These are phyloP conservation scores for Ramaria sp. DNA, from an alignment of 768 basidiomycete genomes.

Conservation along the genomic window DNA sequence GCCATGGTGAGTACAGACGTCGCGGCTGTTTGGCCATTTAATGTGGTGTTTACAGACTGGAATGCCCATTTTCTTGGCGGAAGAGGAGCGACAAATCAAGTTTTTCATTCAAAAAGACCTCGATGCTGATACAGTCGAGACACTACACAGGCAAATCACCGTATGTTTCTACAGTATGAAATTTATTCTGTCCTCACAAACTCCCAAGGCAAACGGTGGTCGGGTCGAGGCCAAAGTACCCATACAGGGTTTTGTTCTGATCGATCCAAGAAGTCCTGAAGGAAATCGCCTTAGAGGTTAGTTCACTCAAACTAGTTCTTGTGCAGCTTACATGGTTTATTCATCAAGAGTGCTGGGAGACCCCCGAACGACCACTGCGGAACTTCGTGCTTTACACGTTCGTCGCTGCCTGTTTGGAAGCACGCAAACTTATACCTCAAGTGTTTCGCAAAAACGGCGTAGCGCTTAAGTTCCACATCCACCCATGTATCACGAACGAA, in stretches of 20 bases:
- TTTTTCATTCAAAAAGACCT: slow-evolving; percentile 76
- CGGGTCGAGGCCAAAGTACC: slow-evolving; percentile 72
- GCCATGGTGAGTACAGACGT: background rate
- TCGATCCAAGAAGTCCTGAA: slow-evolving; percentile 57
- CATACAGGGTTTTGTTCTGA: slow-evolving; percentile 61
- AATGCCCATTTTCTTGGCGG: background rate
- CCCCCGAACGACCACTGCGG: slow-evolving; percentile 57
- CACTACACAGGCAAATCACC: slow-evolving; percentile 49
- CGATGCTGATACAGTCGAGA: background rate
- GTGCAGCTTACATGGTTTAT: background rate
- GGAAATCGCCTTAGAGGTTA: slow-evolving; percentile 47
- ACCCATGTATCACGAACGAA: slow-evolving; percentile 68
- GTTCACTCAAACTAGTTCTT: background rate
- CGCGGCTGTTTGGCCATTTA: background rate
- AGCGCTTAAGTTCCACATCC: slow-evolving; percentile 70
- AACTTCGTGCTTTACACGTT: slow-evolving; percentile 75
- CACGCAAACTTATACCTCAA: slow-evolving; percentile 61
- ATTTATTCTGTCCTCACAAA: background rate
- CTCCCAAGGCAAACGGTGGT: slow-evolving; percentile 54
- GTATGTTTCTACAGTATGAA: slow-evolving; percentile 58
- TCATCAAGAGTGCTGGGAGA: slow-evolving; percentile 52
- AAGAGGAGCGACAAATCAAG: slow-evolving; percentile 57
- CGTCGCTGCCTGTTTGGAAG: slow-evolving; percentile 77
- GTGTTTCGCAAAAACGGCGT: slow-evolving; percentile 59
- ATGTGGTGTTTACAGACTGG: background rate